Percentiles rank a stretch among this genome's conserved stretches.
These are phyloP conservation scores for Atkinsonella hypoxylon DNA, from an alignment of 2,329 filamentous ascomycete species.

Conservation along the genomic window DNA sequence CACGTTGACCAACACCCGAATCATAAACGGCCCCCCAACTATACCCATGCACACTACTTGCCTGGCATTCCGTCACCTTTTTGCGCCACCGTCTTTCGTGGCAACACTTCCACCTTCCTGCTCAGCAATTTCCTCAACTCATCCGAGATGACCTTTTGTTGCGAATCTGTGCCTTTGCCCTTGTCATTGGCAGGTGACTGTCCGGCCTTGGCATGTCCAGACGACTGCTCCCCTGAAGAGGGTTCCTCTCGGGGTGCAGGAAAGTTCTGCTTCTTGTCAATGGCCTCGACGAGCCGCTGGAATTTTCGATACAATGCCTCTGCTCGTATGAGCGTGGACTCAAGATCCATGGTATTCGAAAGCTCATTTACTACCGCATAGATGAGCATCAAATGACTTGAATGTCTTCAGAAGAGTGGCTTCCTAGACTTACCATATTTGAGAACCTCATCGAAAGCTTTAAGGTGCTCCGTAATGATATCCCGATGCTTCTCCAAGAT, in stretches of 20 bases:
- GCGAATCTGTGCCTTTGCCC: constrained; percentile 22
- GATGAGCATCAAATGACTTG: not conserved
- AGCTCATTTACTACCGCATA: constrained; percentile 70
- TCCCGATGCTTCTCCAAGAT: constrained; percentile 94
- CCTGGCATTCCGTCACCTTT: constrained; percentile 25
- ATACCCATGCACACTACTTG: constrained; percentile 9
- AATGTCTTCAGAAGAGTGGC: not conserved
- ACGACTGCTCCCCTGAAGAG: constrained; percentile 7
- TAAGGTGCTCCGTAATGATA: constrained; percentile 87
- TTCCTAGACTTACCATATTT: constrained; percentile 64
- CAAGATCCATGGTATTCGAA: constrained; percentile 82
- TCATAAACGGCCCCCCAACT: not conserved
- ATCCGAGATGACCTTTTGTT: constrained; percentile 40
- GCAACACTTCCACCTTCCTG: constrained; percentile 32
- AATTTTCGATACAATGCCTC: constrained; percentile 83
- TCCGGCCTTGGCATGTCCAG: constrained; percentile 1
- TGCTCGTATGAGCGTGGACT: constrained; percentile 74
- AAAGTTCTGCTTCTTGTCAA: constrained; percentile 86
- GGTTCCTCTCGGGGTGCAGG: constrained; percentile 36
- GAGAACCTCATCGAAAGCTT: constrained; percentile 91
- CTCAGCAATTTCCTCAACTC: constrained; percentile 43
- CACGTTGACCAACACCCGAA: not conserved
- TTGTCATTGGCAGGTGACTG: constrained; percentile 13
- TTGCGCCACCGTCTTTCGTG: constrained; percentile 23
- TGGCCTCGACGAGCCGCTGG: constrained; percentile 75